Conservation (phyloP, 179 eudicot species). For the Beta macrorhiza region DNA sequence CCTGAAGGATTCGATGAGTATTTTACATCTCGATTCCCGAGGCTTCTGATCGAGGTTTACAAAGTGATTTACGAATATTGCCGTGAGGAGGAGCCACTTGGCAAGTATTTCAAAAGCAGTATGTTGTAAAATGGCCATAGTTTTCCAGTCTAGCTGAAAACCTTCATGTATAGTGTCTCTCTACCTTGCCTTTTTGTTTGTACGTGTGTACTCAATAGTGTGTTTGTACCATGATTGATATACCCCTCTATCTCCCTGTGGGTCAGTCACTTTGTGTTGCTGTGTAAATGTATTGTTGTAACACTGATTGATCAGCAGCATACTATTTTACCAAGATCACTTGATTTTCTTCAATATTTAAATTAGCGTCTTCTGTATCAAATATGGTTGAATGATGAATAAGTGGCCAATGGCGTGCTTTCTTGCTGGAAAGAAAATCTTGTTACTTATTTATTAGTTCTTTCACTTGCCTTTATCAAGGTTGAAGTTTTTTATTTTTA, state of each 20-base stretch:
- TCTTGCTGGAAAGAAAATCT: neutral
- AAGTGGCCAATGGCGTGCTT: neutral
- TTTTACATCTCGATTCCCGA: conserved; percentile 61
- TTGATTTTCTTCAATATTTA: neutral
- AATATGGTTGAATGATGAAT: neutral
- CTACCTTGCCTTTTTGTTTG: conserved; percentile 12
- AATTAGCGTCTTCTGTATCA: neutral
- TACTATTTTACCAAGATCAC: neutral
- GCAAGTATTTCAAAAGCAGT: conserved; percentile 50
- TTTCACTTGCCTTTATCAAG: too few relatives aligned
- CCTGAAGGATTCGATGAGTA: conserved; percentile 68
- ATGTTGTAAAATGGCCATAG: conserved; percentile 29
- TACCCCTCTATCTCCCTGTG: neutral
- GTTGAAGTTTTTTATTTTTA: too few relatives aligned
- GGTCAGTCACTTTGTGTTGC: neutral
- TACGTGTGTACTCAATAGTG: conserved; percentile 1
- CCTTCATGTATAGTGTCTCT: conserved; percentile 23
- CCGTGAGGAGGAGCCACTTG: conserved; percentile 54
- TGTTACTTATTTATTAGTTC: neutral
- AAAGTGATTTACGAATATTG: conserved; percentile 46
- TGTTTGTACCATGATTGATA: neutral
- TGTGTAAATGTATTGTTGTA: conserved; percentile 12
- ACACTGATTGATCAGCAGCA: neutral
- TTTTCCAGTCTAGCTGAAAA: neutral
- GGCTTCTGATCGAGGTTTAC: conserved; percentile 60